phyloP scores from a whole-genome alignment of 177 flowering plant species.

The Vitis hybrid region DNA sequence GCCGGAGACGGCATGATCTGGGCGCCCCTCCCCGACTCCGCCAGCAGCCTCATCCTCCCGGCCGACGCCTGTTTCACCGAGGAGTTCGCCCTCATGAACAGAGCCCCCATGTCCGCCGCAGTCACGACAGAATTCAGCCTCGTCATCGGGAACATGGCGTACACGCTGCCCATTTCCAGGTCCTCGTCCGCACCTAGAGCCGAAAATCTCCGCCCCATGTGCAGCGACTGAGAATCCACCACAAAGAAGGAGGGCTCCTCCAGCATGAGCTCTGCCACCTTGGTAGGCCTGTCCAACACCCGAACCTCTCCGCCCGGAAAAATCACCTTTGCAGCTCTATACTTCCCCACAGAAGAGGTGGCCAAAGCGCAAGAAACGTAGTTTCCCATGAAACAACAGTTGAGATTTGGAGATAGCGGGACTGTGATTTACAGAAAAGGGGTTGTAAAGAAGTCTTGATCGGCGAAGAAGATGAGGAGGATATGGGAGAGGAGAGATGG shows the following conservation, averaged over 20 bases:
- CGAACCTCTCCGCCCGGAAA: constrained; percentile 62
- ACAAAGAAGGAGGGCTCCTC: constrained; percentile 72
- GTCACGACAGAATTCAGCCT: constrained; percentile 56
- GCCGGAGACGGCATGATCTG: background rate
- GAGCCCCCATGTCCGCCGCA: constrained; percentile 53
- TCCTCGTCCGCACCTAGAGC: constrained; percentile 87
- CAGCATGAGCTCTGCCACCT: constrained; percentile 91
- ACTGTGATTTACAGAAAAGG: too few relatives aligned
- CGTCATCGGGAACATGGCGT: constrained; percentile 72
- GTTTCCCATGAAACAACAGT: constrained; percentile 54
- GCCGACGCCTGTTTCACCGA: constrained; percentile 18
- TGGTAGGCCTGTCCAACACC: constrained; percentile 31
- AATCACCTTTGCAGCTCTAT: constrained; percentile 44
- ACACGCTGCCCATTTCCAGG: constrained; percentile 55
- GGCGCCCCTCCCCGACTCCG: constrained; percentile 19
- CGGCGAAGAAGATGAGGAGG: too few relatives aligned
- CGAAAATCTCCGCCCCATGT: constrained; percentile 56
- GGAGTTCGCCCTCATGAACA: constrained; percentile 45
- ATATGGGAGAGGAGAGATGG: too few relatives aligned
- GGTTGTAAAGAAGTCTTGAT: too few relatives aligned
- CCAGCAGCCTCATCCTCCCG: constrained; percentile 18
- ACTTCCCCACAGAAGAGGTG: background rate
- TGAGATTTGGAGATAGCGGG: too few relatives aligned
- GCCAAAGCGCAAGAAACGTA: constrained; percentile 57
- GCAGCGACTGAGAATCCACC: constrained; percentile 52